Conservation (phyloP, 225 moss, liverwort and hornwort species). For the Straminergon stramineum region DNA sequence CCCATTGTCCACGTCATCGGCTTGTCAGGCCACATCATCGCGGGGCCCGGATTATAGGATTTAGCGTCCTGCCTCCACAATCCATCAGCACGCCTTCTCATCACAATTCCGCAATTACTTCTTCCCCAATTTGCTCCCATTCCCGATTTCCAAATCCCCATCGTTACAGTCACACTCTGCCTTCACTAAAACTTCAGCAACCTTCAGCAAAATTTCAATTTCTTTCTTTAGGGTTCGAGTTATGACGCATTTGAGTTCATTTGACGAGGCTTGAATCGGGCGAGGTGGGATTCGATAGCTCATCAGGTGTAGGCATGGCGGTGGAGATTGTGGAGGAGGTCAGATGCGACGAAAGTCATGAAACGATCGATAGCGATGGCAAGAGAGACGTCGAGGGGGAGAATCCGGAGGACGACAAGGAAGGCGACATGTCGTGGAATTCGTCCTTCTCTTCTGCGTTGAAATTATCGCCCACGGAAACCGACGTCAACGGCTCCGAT, state of each 20-base stretch:
- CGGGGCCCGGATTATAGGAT: too few species aligned
- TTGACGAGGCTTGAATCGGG: neutral
- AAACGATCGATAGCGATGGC: neutral
- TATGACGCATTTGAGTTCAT: neutral
- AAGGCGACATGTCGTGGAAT: slow-evolving; percentile 10
- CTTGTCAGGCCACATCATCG: too few species aligned
- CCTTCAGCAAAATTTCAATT: neutral
- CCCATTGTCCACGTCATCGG: too few species aligned
- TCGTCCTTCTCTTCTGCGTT: slow-evolving; percentile 22
- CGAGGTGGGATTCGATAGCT: neutral
- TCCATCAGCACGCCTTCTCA: neutral
- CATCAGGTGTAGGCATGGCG: neutral
- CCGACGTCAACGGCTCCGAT: slow-evolving; percentile 10
- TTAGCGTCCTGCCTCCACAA: too few species aligned
- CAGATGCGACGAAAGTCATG: neutral
- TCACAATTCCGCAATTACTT: neutral
- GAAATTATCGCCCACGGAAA: neutral
- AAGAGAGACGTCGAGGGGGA: neutral
- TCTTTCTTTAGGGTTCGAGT: neutral
- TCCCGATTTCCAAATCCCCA: neutral
- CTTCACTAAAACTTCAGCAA: neutral
- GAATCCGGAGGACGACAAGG: neutral
- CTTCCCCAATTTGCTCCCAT: too few species aligned
- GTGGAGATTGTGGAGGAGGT: slow-evolving; percentile 27
- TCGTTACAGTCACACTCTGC: neutral